A percentile compares a stretch with the other conserved stretches of the same genome.
phyloP scores from a whole-genome alignment of 179 eudicot species.

The Sideroxylon spinosum region DNA sequence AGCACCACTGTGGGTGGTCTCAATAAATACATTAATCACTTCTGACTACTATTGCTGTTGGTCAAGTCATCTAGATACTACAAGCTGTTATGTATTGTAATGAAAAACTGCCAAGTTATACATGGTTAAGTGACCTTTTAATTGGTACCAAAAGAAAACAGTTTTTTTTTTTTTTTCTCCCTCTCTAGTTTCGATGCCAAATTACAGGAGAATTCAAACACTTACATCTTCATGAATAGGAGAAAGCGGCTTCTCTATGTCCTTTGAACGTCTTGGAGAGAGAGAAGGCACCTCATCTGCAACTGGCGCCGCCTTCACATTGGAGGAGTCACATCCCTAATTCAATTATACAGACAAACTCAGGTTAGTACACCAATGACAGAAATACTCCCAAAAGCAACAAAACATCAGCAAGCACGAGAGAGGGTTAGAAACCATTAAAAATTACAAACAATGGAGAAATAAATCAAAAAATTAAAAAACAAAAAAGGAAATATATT shows the following conservation, averaged over 20 bases:
- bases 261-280: conserved; percentile 14
- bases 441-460: background rate
- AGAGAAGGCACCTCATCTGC: conserved; percentile 16
- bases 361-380: background rate
- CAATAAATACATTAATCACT: background rate
- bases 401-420: background rate
- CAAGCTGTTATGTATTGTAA: background rate
- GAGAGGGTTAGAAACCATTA: background rate
- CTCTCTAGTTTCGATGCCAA: background rate
- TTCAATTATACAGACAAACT: background rate
- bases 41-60: background rate
- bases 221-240: conserved; percentile 38
- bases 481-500: background rate
- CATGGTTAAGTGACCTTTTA: background rate
- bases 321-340: conserved; percentile 17
- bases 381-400: background rate
- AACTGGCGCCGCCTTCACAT: conserved; percentile 16
- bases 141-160: background rate
- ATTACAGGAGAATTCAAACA: background rate
- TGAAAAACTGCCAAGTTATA: background rate
- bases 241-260: conserved; percentile 23
- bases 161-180: background rate
- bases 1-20: background rate
- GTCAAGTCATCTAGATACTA: background rate
- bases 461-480: conserved; percentile 1